Evolutionary conservation across 345 rosid genomes (phyloP), one percentile per base, ranked within the genome.

Genomic region (Nephelium lappaceum): DNA sequence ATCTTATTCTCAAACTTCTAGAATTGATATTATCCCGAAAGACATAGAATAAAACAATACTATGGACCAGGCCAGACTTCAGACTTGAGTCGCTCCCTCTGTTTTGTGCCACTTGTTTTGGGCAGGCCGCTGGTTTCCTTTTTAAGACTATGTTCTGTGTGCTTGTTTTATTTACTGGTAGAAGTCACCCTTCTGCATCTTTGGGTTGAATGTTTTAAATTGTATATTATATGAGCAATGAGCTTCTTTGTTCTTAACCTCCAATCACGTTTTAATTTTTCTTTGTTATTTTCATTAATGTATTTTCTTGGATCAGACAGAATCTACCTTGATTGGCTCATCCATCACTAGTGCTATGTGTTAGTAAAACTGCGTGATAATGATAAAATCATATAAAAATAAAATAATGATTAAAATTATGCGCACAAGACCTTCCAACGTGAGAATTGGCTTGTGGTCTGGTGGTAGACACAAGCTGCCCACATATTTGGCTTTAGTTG

Each of bases 71-170:
- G 36, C 36, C 36, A 31, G 36, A 31, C 36, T 31, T 31, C 36
- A 31, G 36, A 31, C 3, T 31, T 31, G 36, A 31, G 36, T 31
- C 43, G 43, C 47, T 31, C 78, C 70, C 64, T 3, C n/a, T 62
- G 73, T 71, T 81, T 57, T 60, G 39, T 57, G 86, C 88, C 80
- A 74, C 81, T 67, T 45, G 83, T 79, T 86, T 81, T 64, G 7
- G n/a, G 8, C 25, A 53, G 41, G 78, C 86, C 81, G 43, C 63
- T 77, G 83, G 83, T 81, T 86, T 86, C 72, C 23, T 25, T 0
- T 11, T 16, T 36, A 15, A 41, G 14, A 42, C 53, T 25, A 31
- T 31, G 0, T 9, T 11, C 14, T 70, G 8, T 6, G 16, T 21
- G 49, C 45, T 25, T 65, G 7, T 58, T 2, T 11, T 24, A 15